Conservation (phyloP, 2,329 filamentous ascomycete genomes). For the Neurospora crassa region DNA sequence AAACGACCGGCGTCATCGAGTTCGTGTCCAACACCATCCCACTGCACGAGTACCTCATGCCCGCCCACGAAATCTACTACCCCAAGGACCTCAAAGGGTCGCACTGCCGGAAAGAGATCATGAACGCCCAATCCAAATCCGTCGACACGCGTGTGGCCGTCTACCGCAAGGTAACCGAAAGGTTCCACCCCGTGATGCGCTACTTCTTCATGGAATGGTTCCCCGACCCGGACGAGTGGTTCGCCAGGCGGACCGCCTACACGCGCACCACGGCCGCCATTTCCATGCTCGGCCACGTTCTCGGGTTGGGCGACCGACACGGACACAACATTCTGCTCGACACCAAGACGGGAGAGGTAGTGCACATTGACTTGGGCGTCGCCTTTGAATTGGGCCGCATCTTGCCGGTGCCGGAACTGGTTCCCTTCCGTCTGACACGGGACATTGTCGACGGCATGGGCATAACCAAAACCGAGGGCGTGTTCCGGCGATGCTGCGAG, state of each 20-base stretch:
- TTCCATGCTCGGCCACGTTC: constrained; percentile 85
- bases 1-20: constrained; percentile 84
- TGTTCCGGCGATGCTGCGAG: constrained; percentile 96
- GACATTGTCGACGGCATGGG: constrained; percentile 98
- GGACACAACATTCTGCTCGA: constrained; percentile 96
- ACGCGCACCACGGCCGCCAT: constrained; percentile 89
- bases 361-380: constrained; percentile 94
- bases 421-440: constrained; percentile 87
- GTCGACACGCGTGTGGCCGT: constrained; percentile 62
- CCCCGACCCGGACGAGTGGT: constrained; percentile 92
- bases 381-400: constrained; percentile 95
- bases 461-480: constrained; percentile 86
- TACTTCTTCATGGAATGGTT: constrained; percentile 98
- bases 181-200: constrained; percentile 85
- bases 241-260: constrained; percentile 78
- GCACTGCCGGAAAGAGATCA: constrained; percentile 71
- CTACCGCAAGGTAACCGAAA: constrained; percentile 69
- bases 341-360: constrained; percentile 78
- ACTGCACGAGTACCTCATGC: constrained; percentile 83
- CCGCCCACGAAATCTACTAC: constrained; percentile 78
- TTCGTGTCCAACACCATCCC: constrained; percentile 93
- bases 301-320: constrained; percentile 89
- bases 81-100: constrained; percentile 72
- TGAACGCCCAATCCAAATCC: constrained; percentile 58
- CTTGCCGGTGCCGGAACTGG: constrained; percentile 88